phyloP scores from a whole-genome alignment of 306 rosid genomes.

The Cucurbita pepo region DNA sequence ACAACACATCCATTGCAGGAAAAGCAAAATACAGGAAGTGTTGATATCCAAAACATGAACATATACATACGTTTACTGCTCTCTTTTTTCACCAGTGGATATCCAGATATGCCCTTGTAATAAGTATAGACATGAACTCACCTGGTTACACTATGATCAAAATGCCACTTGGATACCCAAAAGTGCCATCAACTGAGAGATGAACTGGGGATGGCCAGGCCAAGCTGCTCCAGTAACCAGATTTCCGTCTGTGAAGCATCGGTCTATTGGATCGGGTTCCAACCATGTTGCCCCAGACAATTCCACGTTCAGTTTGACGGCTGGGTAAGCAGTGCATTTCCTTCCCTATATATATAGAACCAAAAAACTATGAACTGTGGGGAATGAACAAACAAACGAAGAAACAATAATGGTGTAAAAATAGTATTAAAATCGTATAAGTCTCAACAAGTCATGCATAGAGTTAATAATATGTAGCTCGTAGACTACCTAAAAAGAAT shows the following conservation, averaged over 20 bases:
- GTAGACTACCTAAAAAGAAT: too few relatives aligned
- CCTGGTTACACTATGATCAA: constrained; percentile 5
- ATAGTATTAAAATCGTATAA: not conserved
- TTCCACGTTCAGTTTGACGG: constrained; percentile 58
- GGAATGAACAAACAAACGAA: not conserved
- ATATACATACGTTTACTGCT: not conserved
- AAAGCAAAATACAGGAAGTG: not conserved
- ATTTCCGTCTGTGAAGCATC: constrained; percentile 77
- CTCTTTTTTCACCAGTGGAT: not conserved
- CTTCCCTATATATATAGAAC: constrained; percentile 33
- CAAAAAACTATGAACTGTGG: not conserved
- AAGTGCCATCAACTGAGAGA: constrained; percentile 61
- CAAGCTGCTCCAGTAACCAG: constrained; percentile 83
- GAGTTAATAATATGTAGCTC: too few relatives aligned
- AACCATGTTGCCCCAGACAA: constrained; percentile 62
- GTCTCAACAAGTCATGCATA: too few relatives aligned
- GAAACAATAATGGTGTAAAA: not conserved
- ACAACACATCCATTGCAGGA: not conserved
- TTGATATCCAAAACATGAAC: not conserved
- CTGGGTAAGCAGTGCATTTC: constrained; percentile 84
- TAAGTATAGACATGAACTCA: not conserved
- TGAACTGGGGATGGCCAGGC: constrained; percentile 79
- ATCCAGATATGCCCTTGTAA: not conserved
- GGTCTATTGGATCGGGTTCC: constrained; percentile 76
- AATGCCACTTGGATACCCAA: constrained; percentile 48